Base-by-base conservation (phyloP, 352 stramenopile genomes). In the Pythium grandisporangium region DNA sequence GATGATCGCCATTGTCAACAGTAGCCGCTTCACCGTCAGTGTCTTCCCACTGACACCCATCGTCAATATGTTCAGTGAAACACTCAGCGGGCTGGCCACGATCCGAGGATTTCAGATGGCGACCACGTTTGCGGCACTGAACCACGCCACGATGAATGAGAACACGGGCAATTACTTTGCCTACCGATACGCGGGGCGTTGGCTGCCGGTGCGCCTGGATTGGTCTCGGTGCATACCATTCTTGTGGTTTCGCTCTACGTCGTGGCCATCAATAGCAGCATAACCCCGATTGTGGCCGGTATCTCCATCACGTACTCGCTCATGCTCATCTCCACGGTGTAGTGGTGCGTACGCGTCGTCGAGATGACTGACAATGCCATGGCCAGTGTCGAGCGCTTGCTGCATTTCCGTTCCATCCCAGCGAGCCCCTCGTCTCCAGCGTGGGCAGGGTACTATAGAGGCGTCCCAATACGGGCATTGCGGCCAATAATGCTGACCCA, bases 121-220 rank as follows among this genome's bases (percentile, higher is more conserved):
- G 3, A 30, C 58, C 1, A 10, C 38, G 12, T 74, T 71, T 26
- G 52, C 55, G 14, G 8, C 33, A 20, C 46, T 67, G 32, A 59
- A 70, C 53, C 58, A 59, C 47, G 16, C 37, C 1, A 53, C 53
- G 5, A 53, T 77, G 3, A 52, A 73, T 35, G 49, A 61, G 23
- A 77, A 73, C 30, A 50, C 65, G 29, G 61, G 45, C 25, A 61
- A 61, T 35, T 73, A 61, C 53, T 69, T 77, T 40, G 49, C 58
- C 36, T 71, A 61, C 30, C 66, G 56, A 53, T 42, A 51, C 13
- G 48, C 59, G 8, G 53, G 53, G 30, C 93, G 93, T 45, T 99
- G 95, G 93, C 61, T 98, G 6, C 91, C 84, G 10, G 70, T 98
- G 33, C 79, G 96, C 11, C 68, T 98, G 19, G 90, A 83, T 34